Base-by-base conservation (phyloP, 2,329 filamentous ascomycete species). In the Cadophora gregata region DNA sequence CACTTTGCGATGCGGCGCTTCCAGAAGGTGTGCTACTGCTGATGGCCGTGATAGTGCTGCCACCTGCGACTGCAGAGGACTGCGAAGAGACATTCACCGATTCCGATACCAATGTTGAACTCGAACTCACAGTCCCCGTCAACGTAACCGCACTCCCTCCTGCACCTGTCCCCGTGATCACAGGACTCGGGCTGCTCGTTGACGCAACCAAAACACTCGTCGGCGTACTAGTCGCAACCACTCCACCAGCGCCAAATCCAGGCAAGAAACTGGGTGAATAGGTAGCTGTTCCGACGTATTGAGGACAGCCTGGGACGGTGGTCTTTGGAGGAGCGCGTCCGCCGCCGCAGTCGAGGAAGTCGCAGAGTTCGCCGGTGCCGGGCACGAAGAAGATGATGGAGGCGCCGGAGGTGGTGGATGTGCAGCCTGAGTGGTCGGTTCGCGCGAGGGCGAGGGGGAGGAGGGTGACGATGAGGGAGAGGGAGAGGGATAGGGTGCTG, bases 251-350 rank as follows among this genome's bases (percentile, higher is more conserved):
- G 5, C 59, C 47, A 14, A 56, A 65, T 7, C 59, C 59, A 25
- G 64, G 16, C 4, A 65, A 21, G 42, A 33, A 68, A 42, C 60
- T 67, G 12, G 70, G 71, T 38, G 70, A 69, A 61, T 71, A 71
- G 1, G 68, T 70, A 6, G 70, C 66, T n/a, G 71, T 73, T 1
- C 71, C 71, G n/a, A 25, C 47, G 61, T 74, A 73, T 14, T 33
- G 47, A 33, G 67, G 62, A 53, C 71, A 72, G 8, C 71, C 71
- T 38, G 70, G 70, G 16, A 71, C 67, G 19, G 65, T 72, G 3
- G 67, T 70, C 56, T 65, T 67, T 24, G 70, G 67, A n/a, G 69
- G 66, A 12, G 70, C 71, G 21, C 66, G 31, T 9, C 71, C 70
- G n/a, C 71, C 71, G 4, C 71, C 70, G 42, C 70, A 71, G 50